These are phyloP conservation scores for Elongisporangium undulatum DNA, from an alignment of 352 stramenopile genomes.

Conservation along the genomic window DNA sequence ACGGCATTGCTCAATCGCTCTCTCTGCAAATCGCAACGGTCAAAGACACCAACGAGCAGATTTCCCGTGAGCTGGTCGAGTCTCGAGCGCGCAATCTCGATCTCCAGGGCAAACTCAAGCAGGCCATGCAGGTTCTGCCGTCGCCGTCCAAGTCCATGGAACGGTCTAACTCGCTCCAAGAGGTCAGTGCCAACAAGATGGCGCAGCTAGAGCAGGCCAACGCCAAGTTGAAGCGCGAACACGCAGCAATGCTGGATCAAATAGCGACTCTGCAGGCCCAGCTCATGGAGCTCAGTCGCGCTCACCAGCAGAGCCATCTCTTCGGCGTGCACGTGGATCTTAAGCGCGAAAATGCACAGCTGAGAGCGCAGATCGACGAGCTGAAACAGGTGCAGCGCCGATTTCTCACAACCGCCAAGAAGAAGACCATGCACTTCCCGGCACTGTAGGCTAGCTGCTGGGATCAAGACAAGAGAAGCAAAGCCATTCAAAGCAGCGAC, in stretches of 20 bases:
- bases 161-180: neutral
- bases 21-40: neutral
- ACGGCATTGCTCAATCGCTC: conserved; percentile 1
- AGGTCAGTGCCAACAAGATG: conserved; percentile 2
- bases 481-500: neutral
- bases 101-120: conserved; percentile 8
- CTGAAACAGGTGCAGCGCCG: conserved; percentile 63
- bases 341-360: conserved; percentile 68
- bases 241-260: conserved; percentile 25
- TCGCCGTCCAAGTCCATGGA: neutral
- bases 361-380: conserved; percentile 63
- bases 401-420: conserved; percentile 68
- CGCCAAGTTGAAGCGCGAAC: conserved; percentile 20
- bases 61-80: conserved; percentile 3
- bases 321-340: conserved; percentile 74
- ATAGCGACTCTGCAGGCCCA: conserved; percentile 33
- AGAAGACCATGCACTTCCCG: conserved; percentile 68
- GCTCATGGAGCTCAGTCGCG: conserved; percentile 20
- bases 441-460: conserved; percentile 32
- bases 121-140: conserved; percentile 8
- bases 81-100: conserved; percentile 9
- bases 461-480: conserved; percentile 2
- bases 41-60: neutral
- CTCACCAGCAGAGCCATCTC: conserved; percentile 14
- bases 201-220: conserved; percentile 12